A percentile compares a stretch with the other conserved stretches of the same genome.
Conservation (phyloP, 345 rosid genomes). For the Toxicodendron radicans region DNA sequence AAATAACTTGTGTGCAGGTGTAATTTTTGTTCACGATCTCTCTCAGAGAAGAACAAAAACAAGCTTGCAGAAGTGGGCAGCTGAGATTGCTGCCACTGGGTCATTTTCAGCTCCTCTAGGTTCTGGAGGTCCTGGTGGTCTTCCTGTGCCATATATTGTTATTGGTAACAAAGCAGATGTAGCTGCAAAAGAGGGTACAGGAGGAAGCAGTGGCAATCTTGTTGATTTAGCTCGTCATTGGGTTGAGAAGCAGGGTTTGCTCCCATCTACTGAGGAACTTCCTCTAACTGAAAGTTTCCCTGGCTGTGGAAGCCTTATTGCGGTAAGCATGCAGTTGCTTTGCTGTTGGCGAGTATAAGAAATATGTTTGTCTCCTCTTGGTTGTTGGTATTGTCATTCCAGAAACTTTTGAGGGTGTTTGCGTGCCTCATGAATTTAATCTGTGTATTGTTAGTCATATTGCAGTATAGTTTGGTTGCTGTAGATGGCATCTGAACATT, state of each 20-base stretch:
- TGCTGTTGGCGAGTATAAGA: background rate
- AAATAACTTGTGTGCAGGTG: conserved; percentile 53
- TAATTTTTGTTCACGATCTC: conserved; percentile 95
- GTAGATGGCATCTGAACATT: background rate
- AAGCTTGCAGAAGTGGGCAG: conserved; percentile 95
- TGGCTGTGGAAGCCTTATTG: conserved; percentile 72
- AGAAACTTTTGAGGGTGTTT: background rate
- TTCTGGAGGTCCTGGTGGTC: conserved; percentile 96
- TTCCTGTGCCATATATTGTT: conserved; percentile 92
- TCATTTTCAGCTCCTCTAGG: conserved; percentile 92
- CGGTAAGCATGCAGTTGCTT: conserved; percentile 49
- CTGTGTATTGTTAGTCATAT: background rate
- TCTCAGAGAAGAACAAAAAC: conserved; percentile 96
- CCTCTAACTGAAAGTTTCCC: conserved; percentile 97
- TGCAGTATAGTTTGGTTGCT: background rate
- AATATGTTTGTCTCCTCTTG: background rate
- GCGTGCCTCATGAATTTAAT: background rate
- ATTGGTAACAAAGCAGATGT: conserved; percentile 97
- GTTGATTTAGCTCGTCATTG: conserved; percentile 98
- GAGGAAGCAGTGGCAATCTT: conserved; percentile 97
- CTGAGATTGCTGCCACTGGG: conserved; percentile 82
- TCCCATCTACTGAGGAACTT: conserved; percentile 88
- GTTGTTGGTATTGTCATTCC: background rate
- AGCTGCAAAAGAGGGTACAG: conserved; percentile 86
- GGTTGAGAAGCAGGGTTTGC: conserved; percentile 99